These are phyloP conservation scores for Petasospora rhodanensis DNA, from an alignment of 1,139 yeast genomes.

Conservation along the genomic window DNA sequence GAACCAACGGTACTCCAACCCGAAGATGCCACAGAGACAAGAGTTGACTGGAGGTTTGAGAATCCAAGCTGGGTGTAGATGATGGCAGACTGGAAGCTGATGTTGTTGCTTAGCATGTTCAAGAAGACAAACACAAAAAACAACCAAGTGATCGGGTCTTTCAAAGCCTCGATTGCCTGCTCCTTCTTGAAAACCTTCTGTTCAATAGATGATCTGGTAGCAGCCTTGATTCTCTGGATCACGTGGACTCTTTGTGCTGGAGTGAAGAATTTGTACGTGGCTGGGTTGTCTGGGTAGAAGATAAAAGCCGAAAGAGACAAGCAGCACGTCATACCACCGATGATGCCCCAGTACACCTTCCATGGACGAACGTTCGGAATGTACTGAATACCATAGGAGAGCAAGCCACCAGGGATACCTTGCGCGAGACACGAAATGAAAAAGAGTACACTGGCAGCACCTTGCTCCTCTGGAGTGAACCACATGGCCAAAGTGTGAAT, in stretches of 20 bases:
- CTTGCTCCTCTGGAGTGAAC: slow-evolving; percentile 43
- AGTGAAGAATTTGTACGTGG: slow-evolving; percentile 43
- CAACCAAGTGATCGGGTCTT: slow-evolving; percentile 46
- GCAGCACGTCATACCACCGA: slow-evolving; percentile 44
- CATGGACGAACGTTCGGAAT: slow-evolving; percentile 34
- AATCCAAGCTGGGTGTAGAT: slow-evolving; percentile 36
- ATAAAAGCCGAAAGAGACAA: slow-evolving; percentile 40
- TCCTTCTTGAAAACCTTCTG: slow-evolving; percentile 43
- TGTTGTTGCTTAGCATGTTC: slow-evolving; percentile 36
- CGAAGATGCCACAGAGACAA: slow-evolving; percentile 33
- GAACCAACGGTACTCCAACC: slow-evolving; percentile 26
- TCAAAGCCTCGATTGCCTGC: slow-evolving; percentile 45
- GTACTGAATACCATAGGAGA: slow-evolving; percentile 45
- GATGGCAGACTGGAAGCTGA: slow-evolving; percentile 39
- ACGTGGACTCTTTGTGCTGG: slow-evolving; percentile 48
- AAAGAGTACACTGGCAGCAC: slow-evolving; percentile 41
- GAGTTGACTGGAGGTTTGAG: slow-evolving; percentile 24
- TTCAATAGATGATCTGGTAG: slow-evolving; percentile 43
- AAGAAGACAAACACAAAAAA: slow-evolving; percentile 38
- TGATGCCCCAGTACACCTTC: slow-evolving; percentile 43
- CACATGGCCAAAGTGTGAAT: slow-evolving; percentile 51
- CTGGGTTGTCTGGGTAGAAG: slow-evolving; percentile 48
- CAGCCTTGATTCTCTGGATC: slow-evolving; percentile 44
- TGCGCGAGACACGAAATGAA: slow-evolving; percentile 52
- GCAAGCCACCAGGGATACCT: slow-evolving; percentile 36